phyloP scores from a whole-genome alignment of 2,329 filamentous ascomycete genomes.

The Talaromyces pinophilus region DNA sequence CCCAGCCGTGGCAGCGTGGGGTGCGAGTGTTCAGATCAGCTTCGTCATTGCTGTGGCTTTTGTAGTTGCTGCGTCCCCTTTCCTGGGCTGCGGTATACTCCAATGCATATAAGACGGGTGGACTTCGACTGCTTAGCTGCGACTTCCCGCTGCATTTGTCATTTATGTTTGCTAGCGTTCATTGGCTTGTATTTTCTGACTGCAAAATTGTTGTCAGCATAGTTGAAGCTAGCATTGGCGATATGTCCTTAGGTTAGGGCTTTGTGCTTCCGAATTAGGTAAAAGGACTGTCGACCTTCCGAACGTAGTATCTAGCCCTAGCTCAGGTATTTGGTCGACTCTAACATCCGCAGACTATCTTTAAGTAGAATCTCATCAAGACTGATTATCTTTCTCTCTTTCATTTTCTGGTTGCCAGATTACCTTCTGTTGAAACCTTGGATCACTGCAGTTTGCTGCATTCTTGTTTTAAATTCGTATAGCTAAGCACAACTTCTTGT shows the following conservation, averaged over 20 bases:
- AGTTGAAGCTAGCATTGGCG: background rate
- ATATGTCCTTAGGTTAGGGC: background rate
- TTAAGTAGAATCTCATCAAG: background rate
- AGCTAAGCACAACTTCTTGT: background rate
- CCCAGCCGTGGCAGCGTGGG: background rate
- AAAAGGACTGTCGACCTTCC: background rate
- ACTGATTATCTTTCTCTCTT: background rate
- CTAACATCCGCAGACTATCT: background rate
- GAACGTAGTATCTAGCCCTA: background rate
- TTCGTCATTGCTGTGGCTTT: background rate
- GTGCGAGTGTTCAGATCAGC: background rate
- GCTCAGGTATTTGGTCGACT: background rate
- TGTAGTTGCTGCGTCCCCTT: background rate
- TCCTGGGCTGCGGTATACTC: background rate
- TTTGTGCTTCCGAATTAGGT: background rate
- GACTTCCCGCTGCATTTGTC: background rate
- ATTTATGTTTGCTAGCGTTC: background rate
- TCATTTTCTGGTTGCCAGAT: background rate
- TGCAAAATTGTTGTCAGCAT: background rate
- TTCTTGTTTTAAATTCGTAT: background rate
- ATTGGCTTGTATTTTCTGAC: background rate
- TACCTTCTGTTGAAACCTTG: background rate
- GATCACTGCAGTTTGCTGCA: too few species aligned
- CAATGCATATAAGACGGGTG: background rate
- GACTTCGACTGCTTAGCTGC: background rate